Conservation (phyloP, 2,329 filamentous ascomycete species). For the Fusarium pseudonygamai region DNA sequence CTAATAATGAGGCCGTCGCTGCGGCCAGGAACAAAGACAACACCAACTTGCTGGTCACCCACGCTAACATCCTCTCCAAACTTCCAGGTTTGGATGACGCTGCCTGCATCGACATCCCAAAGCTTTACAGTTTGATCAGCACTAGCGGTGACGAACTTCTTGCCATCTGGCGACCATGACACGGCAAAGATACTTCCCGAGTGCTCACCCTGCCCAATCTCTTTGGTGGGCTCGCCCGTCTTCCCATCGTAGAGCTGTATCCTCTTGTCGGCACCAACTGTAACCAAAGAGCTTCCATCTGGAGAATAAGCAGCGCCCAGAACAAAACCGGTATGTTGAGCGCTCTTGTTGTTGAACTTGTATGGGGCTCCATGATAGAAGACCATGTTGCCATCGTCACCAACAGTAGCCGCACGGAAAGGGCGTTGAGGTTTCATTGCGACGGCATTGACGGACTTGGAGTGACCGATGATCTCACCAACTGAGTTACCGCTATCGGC, state of each 20-base stretch:
- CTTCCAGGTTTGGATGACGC: slow-evolving; percentile 82
- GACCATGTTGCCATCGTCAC: slow-evolving; percentile 88
- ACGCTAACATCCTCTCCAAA: slow-evolving; percentile 83
- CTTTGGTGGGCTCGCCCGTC: slow-evolving; percentile 82
- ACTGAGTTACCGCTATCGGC: slow-evolving; percentile 96
- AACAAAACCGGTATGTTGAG: slow-evolving; percentile 88
- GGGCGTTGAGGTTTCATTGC: slow-evolving; percentile 90
- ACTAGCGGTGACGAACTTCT: slow-evolving; percentile 87
- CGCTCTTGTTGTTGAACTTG: slow-evolving; percentile 89
- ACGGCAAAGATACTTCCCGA: slow-evolving; percentile 93
- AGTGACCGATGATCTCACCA: slow-evolving; percentile 92
- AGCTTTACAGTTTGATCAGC: slow-evolving; percentile 94
- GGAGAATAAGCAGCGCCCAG: slow-evolving; percentile 90
- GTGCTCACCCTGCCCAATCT: slow-evolving; percentile 86
- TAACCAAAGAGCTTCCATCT: slow-evolving; percentile 83
- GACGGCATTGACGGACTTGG: slow-evolving; percentile 88
- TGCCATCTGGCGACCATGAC: slow-evolving; percentile 89
- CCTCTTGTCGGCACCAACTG: slow-evolving; percentile 88
- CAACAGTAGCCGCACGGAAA: slow-evolving; percentile 89
- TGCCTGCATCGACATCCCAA: slow-evolving; percentile 87
- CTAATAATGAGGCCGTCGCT: slow-evolving; percentile 90
- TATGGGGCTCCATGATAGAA: slow-evolving; percentile 96
- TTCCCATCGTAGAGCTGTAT: slow-evolving; percentile 98
- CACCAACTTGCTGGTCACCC: slow-evolving; percentile 89
- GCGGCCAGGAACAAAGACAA: slow-evolving; percentile 86